Base-by-base conservation (phyloP, 768 basidiomycete species). In the Udeniomyces megalosporus region DNA sequence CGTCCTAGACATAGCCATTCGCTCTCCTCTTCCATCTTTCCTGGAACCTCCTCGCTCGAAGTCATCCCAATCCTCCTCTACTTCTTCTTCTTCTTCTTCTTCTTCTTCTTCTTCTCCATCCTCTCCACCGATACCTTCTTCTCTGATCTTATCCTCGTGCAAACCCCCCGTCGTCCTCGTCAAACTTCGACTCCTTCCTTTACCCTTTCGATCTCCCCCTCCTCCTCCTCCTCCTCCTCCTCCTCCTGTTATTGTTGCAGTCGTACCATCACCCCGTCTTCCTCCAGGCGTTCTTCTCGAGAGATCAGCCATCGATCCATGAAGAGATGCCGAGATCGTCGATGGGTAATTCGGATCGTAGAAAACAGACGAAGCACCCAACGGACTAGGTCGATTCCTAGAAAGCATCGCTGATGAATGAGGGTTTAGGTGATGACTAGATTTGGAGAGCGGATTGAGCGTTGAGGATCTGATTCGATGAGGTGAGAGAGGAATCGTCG, bases 401-500 rank as follows among this genome's bases (percentile, higher is more conserved):
- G 17, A 42, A 8, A 8, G 10, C 8, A 17, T 42, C 55, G 12
- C n/a, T 24, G 17, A n/a, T 42, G 17, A 38, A 26, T 26, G 34
- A 62, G 14, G 35, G 22, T 12, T 28, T 26, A 28, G 32, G 52
- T 22, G 52, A 62, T 31, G 24, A 32, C 1, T 80, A 84, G 68
- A 82, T 90, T 29, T 77, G 75, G 44, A 7, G 32, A 42, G 20
- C 29, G 42, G 42, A 14, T 8, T 7, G 44, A 26, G 26, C 44
- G 48, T 1, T 17, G 42, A 72, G 78, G 50, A 79, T 84, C 75
- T 87, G 20, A 83, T 81, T 0, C 38, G 48, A 20, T 44, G 44
- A 22, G 26, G 58, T 51, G 62, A 55, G 22, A 61, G 53, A 42
- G 51, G 45, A 29, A 53, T 56, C 31, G 28, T 61, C 10, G 62